phyloP scores from a whole-genome alignment of 768 basidiomycete species.

The Amylocystis lapponica region DNA sequence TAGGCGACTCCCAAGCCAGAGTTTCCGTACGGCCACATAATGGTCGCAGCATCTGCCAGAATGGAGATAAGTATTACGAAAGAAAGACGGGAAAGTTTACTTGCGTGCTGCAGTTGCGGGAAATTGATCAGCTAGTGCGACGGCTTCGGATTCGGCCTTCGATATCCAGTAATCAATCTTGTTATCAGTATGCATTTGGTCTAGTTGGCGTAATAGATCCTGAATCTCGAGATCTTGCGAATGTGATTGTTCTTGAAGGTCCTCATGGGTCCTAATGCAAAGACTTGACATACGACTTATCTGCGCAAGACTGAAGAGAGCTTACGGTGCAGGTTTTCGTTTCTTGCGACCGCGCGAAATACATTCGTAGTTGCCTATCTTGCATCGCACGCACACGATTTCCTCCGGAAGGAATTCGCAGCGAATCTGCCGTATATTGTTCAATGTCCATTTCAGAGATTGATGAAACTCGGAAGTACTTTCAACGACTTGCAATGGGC shows the following conservation, averaged over 20 bases:
- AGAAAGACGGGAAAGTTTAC: conserved; percentile 33
- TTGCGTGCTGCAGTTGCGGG: too few species aligned
- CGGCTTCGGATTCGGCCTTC: background rate
- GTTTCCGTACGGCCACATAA: background rate
- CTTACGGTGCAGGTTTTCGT: conserved; percentile 52
- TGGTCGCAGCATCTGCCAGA: conserved; percentile 1
- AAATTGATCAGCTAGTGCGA: too few species aligned
- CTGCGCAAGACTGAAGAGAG: conserved; percentile 1
- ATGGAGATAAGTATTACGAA: conserved; percentile 42
- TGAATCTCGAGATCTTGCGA: conserved; percentile 9
- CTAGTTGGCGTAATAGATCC: conserved; percentile 6
- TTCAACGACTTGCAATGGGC: conserved; percentile 1
- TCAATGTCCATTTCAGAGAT: background rate
- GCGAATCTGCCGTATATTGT: conserved; percentile 33
- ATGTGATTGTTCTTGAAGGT: conserved; percentile 41
- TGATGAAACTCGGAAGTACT: background rate
- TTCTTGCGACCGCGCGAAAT: conserved; percentile 46
- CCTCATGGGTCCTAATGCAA: conserved; percentile 45
- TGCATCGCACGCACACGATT: conserved; percentile 43
- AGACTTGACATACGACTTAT: background rate
- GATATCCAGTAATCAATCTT: conserved; percentile 14
- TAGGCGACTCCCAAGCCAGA: background rate
- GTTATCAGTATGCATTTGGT: conserved; percentile 4
- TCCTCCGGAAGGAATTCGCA: conserved; percentile 46
- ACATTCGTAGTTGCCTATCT: conserved; percentile 40